These are phyloP conservation scores for Coelastrella sp. DNA, from an alignment of 139 green algal genomes.

Conservation along the genomic window DNA sequence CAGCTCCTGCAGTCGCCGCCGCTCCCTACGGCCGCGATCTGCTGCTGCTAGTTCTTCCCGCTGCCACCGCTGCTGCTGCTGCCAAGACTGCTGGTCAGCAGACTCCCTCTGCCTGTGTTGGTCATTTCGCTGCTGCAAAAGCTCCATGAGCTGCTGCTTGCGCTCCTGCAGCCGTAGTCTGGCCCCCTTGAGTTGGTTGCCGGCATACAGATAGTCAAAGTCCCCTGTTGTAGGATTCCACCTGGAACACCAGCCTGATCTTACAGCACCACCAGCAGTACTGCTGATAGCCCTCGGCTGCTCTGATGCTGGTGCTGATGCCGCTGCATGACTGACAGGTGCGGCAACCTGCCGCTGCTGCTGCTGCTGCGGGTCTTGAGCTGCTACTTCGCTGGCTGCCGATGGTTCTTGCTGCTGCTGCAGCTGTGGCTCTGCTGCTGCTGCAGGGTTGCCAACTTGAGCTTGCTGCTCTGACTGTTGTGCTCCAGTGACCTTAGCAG, in stretches of 20 bases:
- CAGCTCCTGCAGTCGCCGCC: background rate
- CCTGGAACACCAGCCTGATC: background rate
- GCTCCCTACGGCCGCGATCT: no score
- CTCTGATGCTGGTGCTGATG: background rate
- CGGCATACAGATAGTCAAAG: background rate
- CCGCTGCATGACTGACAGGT: background rate
- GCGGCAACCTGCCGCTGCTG: background rate
- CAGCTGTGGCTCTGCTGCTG: background rate
- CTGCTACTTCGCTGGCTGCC: background rate
- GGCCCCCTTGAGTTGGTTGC: background rate
- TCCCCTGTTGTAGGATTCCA: background rate
- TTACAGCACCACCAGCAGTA: background rate
- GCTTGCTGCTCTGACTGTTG: background rate
- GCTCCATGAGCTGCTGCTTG: background rate
- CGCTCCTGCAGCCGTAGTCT: background rate
- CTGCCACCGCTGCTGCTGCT: background rate
- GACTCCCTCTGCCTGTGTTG: no score
- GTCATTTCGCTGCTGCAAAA: background rate
- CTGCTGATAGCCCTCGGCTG: background rate
- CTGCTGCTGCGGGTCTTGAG: background rate
- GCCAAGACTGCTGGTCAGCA: background rate
- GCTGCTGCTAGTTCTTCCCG: background rate
- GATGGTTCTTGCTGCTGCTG: background rate
- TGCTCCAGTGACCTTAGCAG: background rate
- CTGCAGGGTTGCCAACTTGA: no score